Evolutionary conservation across 768 basidiomycete species (phyloP).

Genomic region (Cyclocybe aegerita): DNA sequence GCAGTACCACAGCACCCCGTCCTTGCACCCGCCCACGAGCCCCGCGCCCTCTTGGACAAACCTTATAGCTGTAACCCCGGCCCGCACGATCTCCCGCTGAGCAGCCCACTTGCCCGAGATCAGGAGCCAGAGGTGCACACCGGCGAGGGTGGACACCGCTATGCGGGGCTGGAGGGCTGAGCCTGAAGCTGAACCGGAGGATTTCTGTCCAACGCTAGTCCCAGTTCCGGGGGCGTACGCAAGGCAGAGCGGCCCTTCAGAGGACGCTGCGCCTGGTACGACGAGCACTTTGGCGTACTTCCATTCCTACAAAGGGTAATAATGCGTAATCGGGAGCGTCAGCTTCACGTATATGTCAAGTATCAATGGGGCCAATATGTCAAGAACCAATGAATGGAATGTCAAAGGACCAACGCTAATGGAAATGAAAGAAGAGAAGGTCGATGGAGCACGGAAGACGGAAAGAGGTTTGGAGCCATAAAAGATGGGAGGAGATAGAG

Average conservation of each 20-base stretch:
- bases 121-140: slow-evolving; percentile 17
- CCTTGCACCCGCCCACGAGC: slow-evolving; percentile 66
- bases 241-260: slow-evolving; percentile 43
- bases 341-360: no score
- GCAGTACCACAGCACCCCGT: slow-evolving; percentile 75
- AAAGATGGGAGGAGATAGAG: background rate
- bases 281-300: slow-evolving; percentile 47
- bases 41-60: slow-evolving; percentile 65
- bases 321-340: no score
- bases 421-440: no score
- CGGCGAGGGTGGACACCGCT: background rate
- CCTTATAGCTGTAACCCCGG: slow-evolving; percentile 61
- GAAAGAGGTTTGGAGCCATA: background rate
- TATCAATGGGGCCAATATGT: background rate
- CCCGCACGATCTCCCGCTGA: slow-evolving; percentile 62
- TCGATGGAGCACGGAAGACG: no score
- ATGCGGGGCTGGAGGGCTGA: slow-evolving; percentile 1
- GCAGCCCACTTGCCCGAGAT: slow-evolving; percentile 53
- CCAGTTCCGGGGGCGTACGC: slow-evolving; percentile 61
- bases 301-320: slow-evolving; percentile 39
- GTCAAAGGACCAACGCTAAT: no score
- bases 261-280: slow-evolving; percentile 11
- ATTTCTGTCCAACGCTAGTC: no score
- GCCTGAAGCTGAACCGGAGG: slow-evolving; percentile 51
- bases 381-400: background rate